Evolutionary conservation across 2,329 filamentous ascomycete species (phyloP).

Genomic region (Penicillium sp.): DNA sequence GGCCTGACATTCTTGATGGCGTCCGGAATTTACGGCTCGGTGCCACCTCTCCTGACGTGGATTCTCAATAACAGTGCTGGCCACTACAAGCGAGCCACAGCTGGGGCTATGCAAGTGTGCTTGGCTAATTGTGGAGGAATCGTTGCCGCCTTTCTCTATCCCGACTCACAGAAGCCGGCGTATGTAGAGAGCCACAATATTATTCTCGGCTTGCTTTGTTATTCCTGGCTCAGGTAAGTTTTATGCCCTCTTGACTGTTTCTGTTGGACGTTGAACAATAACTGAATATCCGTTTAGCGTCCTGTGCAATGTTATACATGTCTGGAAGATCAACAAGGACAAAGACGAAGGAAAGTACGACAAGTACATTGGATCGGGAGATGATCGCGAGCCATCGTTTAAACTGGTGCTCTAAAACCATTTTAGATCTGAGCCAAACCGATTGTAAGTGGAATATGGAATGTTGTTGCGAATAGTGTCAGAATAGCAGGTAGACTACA

Average conservation of each 20-base stretch:
- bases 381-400: slow-evolving; percentile 62
- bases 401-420: slow-evolving; percentile 55
- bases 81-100: slow-evolving; percentile 67
- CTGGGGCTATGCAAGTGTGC: slow-evolving; percentile 60
- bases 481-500: too few species aligned
- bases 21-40: slow-evolving; percentile 59
- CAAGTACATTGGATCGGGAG: slow-evolving; percentile 52
- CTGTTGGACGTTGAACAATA: background rate
- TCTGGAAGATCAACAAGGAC: slow-evolving; percentile 60
- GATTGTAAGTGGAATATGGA: too few species aligned
- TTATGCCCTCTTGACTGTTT: background rate
- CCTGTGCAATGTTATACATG: slow-evolving; percentile 58
- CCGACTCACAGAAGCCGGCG: slow-evolving; percentile 51
- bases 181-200: slow-evolving; percentile 61
- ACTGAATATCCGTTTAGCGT: slow-evolving; percentile 39
- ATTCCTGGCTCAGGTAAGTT: slow-evolving; percentile 62
- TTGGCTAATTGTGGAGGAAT: slow-evolving; percentile 67
- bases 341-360: slow-evolving; percentile 59
- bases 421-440: too few species aligned
- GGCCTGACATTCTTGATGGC: slow-evolving; percentile 67
- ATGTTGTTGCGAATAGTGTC: too few species aligned
- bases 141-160: slow-evolving; percentile 63
- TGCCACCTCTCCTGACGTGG: slow-evolving; percentile 62
- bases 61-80: slow-evolving; percentile 64
- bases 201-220: slow-evolving; percentile 57